These are phyloP conservation scores for Schizophyllum commune DNA, from an alignment of 1,284 basidiomycete genomes.

Conservation along the genomic window DNA sequence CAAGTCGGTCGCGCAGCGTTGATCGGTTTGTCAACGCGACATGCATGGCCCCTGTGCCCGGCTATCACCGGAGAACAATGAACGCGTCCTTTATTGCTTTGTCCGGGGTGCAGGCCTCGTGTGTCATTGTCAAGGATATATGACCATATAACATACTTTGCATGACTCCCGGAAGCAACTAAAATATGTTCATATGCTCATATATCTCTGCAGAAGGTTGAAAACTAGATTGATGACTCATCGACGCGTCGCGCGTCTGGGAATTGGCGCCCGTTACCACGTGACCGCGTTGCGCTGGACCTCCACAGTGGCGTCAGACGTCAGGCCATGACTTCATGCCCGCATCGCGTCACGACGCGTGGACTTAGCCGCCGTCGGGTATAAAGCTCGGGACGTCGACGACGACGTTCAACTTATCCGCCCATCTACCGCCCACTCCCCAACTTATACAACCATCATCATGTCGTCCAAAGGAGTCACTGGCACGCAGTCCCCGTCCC, in stretches of 20 bases:
- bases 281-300: neutral
- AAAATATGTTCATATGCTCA: no score
- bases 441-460: neutral
- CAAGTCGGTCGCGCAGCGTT: neutral
- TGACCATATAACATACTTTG: no score
- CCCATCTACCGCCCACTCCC: neutral
- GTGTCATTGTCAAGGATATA: no score
- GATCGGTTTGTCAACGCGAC: neutral
- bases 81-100: neutral
- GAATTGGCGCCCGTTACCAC: neutral
- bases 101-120: neutral
- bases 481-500: neutral
- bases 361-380: neutral
- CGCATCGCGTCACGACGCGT: neutral
- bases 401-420: neutral
- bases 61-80: neutral
- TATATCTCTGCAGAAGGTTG: no score
- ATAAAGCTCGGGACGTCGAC: neutral
- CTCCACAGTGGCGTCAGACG: neutral
- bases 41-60: neutral
- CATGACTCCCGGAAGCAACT: no score
- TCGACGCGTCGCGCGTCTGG: neutral
- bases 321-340: neutral
- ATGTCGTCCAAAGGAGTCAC: neutral
- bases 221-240: neutral